Conservation (phyloP, 2,329 filamentous ascomycete genomes). For the Septoria linicola region DNA sequence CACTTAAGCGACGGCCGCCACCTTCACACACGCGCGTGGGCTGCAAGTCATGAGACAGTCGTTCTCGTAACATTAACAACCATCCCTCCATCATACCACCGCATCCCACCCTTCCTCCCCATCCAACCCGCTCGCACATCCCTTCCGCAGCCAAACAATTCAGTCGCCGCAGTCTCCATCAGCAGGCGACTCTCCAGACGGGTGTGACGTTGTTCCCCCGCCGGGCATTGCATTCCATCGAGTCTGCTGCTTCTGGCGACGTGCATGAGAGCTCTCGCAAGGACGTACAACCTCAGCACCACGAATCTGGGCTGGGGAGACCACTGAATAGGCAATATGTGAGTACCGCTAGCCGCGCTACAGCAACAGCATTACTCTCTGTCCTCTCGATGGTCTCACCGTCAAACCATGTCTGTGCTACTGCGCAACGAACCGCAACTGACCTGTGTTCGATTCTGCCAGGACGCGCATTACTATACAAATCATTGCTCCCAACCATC, state of each 20-base stretch:
- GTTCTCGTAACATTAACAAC: background rate
- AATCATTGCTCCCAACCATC: slow-evolving; percentile 71
- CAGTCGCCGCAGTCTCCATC: slow-evolving; percentile 2
- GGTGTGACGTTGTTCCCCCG: slow-evolving; percentile 22
- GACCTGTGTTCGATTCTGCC: slow-evolving; percentile 25
- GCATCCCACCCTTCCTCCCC: background rate
- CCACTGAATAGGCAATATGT: slow-evolving; percentile 30
- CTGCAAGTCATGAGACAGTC: slow-evolving; percentile 1
- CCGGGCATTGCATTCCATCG: slow-evolving; percentile 21
- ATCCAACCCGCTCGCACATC: background rate
- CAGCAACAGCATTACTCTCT: slow-evolving; percentile 10
- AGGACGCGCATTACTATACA: slow-evolving; percentile 84
- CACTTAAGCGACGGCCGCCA: background rate
- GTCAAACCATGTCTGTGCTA: slow-evolving; percentile 32
- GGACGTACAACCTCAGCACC: slow-evolving; percentile 19
- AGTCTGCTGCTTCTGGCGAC: slow-evolving; percentile 20
- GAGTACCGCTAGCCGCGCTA: slow-evolving; percentile 25
- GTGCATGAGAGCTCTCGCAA: slow-evolving; percentile 24
- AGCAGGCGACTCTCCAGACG: slow-evolving; percentile 12
- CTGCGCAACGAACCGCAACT: slow-evolving; percentile 22
- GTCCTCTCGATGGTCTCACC: slow-evolving; percentile 30
- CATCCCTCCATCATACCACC: background rate
- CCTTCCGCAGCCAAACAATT: slow-evolving; percentile 7
- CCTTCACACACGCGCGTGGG: background rate
- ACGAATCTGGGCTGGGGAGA: slow-evolving; percentile 3